Percentiles rank a stretch among this genome's conserved stretches.
Evolutionary conservation across 306 rosid genomes (phyloP).

Genomic region (Bauhinia variegata): DNA sequence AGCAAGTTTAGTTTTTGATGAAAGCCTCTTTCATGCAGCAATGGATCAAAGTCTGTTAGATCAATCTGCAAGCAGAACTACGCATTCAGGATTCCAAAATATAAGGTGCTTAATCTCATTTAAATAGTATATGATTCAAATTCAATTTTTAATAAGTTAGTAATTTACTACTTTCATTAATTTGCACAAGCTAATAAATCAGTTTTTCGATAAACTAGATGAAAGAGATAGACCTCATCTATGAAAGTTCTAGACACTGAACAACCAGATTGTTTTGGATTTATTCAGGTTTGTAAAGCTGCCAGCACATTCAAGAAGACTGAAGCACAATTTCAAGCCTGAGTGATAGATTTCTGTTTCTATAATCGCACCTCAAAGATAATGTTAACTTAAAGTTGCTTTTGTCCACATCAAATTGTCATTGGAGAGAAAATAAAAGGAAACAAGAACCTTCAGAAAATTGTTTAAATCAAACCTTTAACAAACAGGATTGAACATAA

Average conservation of each 20-base stretch:
- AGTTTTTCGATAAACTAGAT: no score
- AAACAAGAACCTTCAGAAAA: neutral
- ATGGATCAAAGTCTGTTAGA: slow-evolving; percentile 60
- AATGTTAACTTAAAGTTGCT: slow-evolving; percentile 15
- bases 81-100: slow-evolving; percentile 32
- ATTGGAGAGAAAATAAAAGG: slow-evolving; percentile 13
- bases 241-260: slow-evolving; percentile 12
- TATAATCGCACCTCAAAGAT: slow-evolving; percentile 19
- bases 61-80: slow-evolving; percentile 61
- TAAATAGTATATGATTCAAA: slow-evolving; percentile 27
- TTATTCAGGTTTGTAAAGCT: slow-evolving; percentile 15
- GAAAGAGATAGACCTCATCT: no score
- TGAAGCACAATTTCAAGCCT: no score
- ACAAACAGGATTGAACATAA: slow-evolving; percentile 59
- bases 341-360: no score
- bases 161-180: neutral
- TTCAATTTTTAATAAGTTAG: slow-evolving; percentile 20
- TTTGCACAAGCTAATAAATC: no score
- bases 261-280: slow-evolving; percentile 18
- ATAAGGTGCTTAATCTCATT: slow-evolving; percentile 19
- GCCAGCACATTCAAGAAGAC: slow-evolving; percentile 12
- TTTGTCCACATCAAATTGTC: slow-evolving; percentile 18
- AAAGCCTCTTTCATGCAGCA: slow-evolving; percentile 80
- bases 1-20: slow-evolving; percentile 70
- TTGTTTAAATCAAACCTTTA: slow-evolving; percentile 50